A percentile compares a stretch with the other conserved stretches of the same genome.
These are phyloP conservation scores for Blastobotrys mokoenaii DNA, from an alignment of 805 yeast species.

Conservation along the genomic window DNA sequence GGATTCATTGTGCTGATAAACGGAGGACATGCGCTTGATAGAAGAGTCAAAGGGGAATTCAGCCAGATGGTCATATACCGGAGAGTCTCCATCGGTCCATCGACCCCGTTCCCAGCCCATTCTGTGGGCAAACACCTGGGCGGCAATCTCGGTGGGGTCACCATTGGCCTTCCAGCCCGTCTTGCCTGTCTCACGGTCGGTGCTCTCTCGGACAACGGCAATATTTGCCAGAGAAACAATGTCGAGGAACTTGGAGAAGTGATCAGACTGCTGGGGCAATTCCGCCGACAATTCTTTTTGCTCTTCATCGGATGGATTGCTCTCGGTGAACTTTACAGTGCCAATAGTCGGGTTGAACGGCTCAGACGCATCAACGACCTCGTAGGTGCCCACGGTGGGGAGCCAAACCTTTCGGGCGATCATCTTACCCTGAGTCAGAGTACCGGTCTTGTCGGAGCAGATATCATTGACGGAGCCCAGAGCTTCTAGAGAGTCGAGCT, in stretches of 20 bases:
- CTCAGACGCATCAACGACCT: constrained; percentile 46
- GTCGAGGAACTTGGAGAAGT: constrained; percentile 44
- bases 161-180: constrained; percentile 70
- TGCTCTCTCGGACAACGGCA: constrained; percentile 50
- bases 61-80: constrained; percentile 37
- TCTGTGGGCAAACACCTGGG: constrained; percentile 66
- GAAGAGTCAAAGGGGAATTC: constrained; percentile 74
- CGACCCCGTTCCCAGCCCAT: constrained; percentile 32
- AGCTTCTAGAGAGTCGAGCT: constrained; percentile 69
- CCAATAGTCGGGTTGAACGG: constrained; percentile 62
- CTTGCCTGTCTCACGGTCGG: constrained; percentile 33
- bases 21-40: constrained; percentile 62
- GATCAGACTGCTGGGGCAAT: not conserved
- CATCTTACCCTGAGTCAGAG: constrained; percentile 76
- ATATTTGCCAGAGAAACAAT: constrained; percentile 75
- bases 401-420: constrained; percentile 62
- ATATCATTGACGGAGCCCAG: constrained; percentile 72
- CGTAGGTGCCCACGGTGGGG: constrained; percentile 51
- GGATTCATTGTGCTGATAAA: constrained; percentile 35
- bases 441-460: constrained; percentile 79
- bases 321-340: constrained; percentile 30
- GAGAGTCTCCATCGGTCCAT: constrained; percentile 32
- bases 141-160: constrained; percentile 85
- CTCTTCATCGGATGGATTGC: constrained; percentile 26
- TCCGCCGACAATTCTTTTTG: not conserved